A percentile compares a stretch with the other conserved stretches of the same genome.
These are phyloP conservation scores for Candida michaelii DNA, from an alignment of 805 yeast genomes.

Conservation along the genomic window DNA sequence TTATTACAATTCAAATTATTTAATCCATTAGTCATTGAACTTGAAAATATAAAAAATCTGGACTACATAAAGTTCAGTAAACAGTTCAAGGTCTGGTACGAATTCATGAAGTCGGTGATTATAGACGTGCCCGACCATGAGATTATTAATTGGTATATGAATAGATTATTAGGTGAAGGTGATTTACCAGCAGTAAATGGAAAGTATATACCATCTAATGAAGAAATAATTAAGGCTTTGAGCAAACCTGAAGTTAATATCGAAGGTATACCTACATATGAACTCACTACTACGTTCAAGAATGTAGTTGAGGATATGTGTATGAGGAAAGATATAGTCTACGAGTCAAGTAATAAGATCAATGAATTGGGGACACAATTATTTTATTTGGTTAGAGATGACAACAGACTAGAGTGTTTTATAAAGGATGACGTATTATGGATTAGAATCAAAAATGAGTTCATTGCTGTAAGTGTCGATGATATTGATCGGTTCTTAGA, in stretches of 20 bases:
- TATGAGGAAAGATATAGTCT: slow-evolving; percentile 43
- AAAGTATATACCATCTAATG: background rate
- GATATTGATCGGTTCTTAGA: background rate
- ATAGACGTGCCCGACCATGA: slow-evolving; percentile 1
- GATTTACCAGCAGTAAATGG: slow-evolving; percentile 1
- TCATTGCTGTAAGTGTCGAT: slow-evolving; percentile 4
- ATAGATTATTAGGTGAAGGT: slow-evolving; percentile 8
- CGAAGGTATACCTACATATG: slow-evolving; percentile 43
- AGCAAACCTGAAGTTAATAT: slow-evolving; percentile 11
- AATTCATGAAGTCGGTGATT: background rate
- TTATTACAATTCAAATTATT: slow-evolving; percentile 36
- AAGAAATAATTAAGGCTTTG: slow-evolving; percentile 2
- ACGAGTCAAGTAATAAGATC: slow-evolving; percentile 32
- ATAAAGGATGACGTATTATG: slow-evolving; percentile 68
- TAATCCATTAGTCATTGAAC: slow-evolving; percentile 32
- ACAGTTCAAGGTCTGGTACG: slow-evolving; percentile 7
- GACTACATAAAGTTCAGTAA: slow-evolving; percentile 1
- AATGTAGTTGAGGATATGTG: slow-evolving; percentile 70
- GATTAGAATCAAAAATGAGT: slow-evolving; percentile 21
- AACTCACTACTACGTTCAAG: slow-evolving; percentile 27
- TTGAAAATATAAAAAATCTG: slow-evolving; percentile 1
- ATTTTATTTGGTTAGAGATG: slow-evolving; percentile 37
- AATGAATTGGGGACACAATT: slow-evolving; percentile 42
- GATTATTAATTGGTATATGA: slow-evolving; percentile 16
- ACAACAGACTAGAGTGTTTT: slow-evolving; percentile 27